Evolutionary conservation across 1,284 basidiomycete genomes (phyloP).

Genomic region (Irpex sp.): DNA sequence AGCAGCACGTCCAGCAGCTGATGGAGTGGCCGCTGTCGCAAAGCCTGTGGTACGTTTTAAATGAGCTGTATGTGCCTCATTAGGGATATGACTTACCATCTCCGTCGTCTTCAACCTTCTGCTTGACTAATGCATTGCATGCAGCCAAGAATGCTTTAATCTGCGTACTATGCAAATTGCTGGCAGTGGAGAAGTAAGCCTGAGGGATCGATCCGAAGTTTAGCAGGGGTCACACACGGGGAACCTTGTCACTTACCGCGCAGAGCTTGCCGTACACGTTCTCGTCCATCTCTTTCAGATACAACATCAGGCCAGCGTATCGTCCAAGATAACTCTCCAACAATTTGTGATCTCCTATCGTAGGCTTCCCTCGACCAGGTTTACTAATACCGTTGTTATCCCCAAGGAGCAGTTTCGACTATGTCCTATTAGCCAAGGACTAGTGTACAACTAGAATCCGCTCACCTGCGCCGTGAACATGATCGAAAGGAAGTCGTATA

Average conservation of each 20-base stretch:
- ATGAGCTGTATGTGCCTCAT: not conserved
- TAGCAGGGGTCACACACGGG: not conserved
- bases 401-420: conserved; percentile 67
- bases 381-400: conserved; percentile 53
- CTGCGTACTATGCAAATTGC: conserved; percentile 77
- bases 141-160: conserved; percentile 69
- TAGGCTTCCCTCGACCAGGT: conserved; percentile 39
- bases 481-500: conserved; percentile 86
- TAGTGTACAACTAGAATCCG: conserved; percentile 13
- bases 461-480: conserved; percentile 83
- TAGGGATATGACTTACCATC: conserved; percentile 41
- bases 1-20: conserved; percentile 41
- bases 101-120: conserved; percentile 67
- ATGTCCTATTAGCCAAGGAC: not conserved
- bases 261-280: conserved; percentile 80
- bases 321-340: conserved; percentile 83
- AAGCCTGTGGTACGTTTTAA: conserved; percentile 39
- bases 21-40: conserved; percentile 34
- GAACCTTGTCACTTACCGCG: conserved; percentile 53
- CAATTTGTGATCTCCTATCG: conserved; percentile 59
- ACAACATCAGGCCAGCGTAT: conserved; percentile 90
- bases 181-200: conserved; percentile 86
- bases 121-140: conserved; percentile 63
- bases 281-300: conserved; percentile 95
- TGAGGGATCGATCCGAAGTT: conserved; percentile 28